Base-by-base conservation (phyloP, 2,329 filamentous ascomycete species). In the Tothia fuscella region DNA sequence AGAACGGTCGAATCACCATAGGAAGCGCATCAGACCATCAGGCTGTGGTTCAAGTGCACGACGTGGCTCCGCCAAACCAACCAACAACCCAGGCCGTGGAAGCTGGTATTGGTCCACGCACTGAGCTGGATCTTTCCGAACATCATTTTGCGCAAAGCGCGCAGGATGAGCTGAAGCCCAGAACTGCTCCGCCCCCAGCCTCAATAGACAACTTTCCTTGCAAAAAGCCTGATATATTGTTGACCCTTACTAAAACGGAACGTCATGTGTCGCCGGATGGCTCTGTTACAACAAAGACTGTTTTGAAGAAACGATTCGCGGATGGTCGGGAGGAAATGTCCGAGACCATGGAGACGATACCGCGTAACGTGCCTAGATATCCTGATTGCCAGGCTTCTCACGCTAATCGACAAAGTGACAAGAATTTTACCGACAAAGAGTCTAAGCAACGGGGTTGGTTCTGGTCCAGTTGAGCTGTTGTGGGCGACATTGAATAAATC, bases 251-350 rank as follows among this genome's bases (percentile, higher is more conserved):
- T 1, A 74, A 66, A 0, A 78, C 72, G 2, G 67, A 75, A 47
- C 70, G 70, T 3, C 67, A 63, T 3, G 67, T 66, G 2, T 58
- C 70, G 2, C 62, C 71, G 0, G 74, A 79, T 52, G 76, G 76
- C 10, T 71, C 69, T 0, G 58, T 76, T 2, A 69, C 71, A 6
- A 78, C 71, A 0, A 76, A 71, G 49, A 66, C 68, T 2, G 59
- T 75, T 7, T 57, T 74, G 13, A 78, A 72, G 47, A 72, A 70
- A 50, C 64, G 70, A 3, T 80, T 76, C 50, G 61, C 70, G 1
- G 74, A 79, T 57, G 76, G 76, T 0, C 63, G 66, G 3, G 75
- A 78, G 51, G 74, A 78, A 53, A 72, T 58, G 25, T 66, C 70
- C 6, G 71, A 76, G 49, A 72, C 68, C 6, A 58, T 70, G 3